These are phyloP conservation scores for Penicillium thymicola DNA, from an alignment of 2,329 filamentous ascomycete genomes.

Conservation along the genomic window DNA sequence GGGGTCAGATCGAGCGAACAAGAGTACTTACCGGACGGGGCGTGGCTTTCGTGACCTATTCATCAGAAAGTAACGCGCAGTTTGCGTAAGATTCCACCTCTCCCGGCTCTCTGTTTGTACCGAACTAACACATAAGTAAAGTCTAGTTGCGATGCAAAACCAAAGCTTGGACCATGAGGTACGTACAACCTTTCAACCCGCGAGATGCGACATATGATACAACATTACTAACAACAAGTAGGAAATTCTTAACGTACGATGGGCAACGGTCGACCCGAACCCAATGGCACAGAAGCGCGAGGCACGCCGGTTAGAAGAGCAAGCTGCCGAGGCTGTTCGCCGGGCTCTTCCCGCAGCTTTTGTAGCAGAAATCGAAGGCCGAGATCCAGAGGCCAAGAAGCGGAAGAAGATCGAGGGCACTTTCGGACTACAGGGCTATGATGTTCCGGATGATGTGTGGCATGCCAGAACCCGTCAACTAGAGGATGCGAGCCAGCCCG, in stretches of 20 bases:
- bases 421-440: slow-evolving; percentile 86
- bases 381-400: slow-evolving; percentile 82
- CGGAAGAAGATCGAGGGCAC: slow-evolving; percentile 83
- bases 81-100: slow-evolving; percentile 60
- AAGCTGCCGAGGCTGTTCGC: slow-evolving; percentile 90
- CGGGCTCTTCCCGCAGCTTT: slow-evolving; percentile 84
- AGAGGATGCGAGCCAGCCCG: slow-evolving; percentile 59
- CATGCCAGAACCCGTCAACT: slow-evolving; percentile 74
- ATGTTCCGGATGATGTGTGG: slow-evolving; percentile 91
- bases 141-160: slow-evolving; percentile 88
- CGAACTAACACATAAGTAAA: not conserved
- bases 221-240: slow-evolving; percentile 24
- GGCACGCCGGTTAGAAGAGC: slow-evolving; percentile 83
- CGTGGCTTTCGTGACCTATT: slow-evolving; percentile 85
- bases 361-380: slow-evolving; percentile 88
- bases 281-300: slow-evolving; percentile 92
- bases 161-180: slow-evolving; percentile 77
- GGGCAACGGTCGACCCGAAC: slow-evolving; percentile 96
- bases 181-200: not conserved
- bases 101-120: not conserved
- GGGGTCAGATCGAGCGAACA: slow-evolving; percentile 80
- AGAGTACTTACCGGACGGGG: slow-evolving; percentile 85
- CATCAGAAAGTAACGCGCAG: slow-evolving; percentile 80
- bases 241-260: slow-evolving; percentile 91
- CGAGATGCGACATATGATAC: not conserved